Base-by-base conservation (phyloP, 1,139 yeast species). In the Pichia sp. region DNA sequence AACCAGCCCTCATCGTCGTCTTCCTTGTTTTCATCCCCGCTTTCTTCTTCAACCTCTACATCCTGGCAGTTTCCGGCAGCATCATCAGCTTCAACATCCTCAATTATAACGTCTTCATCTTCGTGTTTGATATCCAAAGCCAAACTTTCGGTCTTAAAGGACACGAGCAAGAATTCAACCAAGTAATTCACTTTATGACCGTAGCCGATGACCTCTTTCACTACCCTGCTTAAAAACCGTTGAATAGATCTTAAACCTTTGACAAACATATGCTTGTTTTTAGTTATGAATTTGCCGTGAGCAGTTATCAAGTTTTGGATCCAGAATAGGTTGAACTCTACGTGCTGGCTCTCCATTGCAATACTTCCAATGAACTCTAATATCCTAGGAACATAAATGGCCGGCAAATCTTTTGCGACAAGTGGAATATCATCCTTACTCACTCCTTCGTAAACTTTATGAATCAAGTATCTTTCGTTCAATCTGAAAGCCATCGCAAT, bases 401-500 rank as follows among this genome's bases (percentile, higher is more conserved):
- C 76, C 0, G 99, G 99, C 40, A 93, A 68, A 54, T 81, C 88
- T 41, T 75, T 72, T 26, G 85, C 75, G 19, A 90, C 81, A 55
- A 93, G 70, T 36, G 78, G 75, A 47, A 93, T 81, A 65, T 92
- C 95, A 4, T 76, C 74, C n/a, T 80, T 67, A n/a, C 54, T 57
- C n/a, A 92, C 76, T 5, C 79, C 66, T 66, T 90, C 97, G 67
- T 84, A 87, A 0, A 89, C 87, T 59, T 77, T 77, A 59, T 85
- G 86, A 41, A 92, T 82, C 55, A 93, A 74, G 64, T 85, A 81
- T 16, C 73, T 74, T 67, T 95, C 99, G 67, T 93, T 93, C 58
- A 93, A 77, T 69, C 99, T 78, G 78, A 93, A 92, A 1, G 98
- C 82, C 97, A 93, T 92, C 29, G 92, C 88, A 57, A 93, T 71